phyloP scores from a whole-genome alignment of 164 flowering plant species.

The Protea cynaroides region DNA sequence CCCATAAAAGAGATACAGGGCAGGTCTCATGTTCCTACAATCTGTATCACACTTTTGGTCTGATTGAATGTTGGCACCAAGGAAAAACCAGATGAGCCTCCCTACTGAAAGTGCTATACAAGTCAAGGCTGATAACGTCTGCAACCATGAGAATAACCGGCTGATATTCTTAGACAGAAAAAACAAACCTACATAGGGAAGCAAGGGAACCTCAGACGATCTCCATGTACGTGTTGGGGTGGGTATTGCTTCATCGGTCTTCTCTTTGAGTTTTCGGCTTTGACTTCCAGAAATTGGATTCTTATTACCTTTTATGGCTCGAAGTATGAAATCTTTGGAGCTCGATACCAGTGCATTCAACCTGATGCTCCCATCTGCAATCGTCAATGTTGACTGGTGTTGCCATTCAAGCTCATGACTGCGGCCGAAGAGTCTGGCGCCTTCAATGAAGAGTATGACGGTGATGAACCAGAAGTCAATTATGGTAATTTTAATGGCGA shows the following conservation, averaged over 20 bases:
- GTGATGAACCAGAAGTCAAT: slow-evolving; percentile 90
- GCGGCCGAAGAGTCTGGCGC: slow-evolving; percentile 80
- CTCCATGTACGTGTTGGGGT: slow-evolving; percentile 52
- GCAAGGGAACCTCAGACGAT: slow-evolving; percentile 76
- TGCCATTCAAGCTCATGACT: slow-evolving; percentile 97
- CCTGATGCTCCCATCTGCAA: slow-evolving; percentile 66
- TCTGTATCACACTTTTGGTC: too few relatives aligned
- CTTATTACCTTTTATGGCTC: slow-evolving; percentile 17
- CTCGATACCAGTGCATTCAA: slow-evolving; percentile 55
- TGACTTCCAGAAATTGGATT: slow-evolving; percentile 13
- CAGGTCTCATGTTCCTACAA: slow-evolving; percentile 60
- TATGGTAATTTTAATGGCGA: slow-evolving; percentile 63
- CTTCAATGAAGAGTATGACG: slow-evolving; percentile 65
- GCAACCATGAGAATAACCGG: slow-evolving; percentile 80
- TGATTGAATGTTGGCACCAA: too few relatives aligned
- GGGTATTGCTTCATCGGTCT: slow-evolving; percentile 19
- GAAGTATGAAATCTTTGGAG: slow-evolving; percentile 31
- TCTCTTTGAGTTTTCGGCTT: slow-evolving; percentile 5
- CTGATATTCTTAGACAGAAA: slow-evolving; percentile 69
- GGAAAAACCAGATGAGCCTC: slow-evolving; percentile 57
- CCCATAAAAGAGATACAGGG: slow-evolving; percentile 71
- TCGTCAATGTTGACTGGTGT: slow-evolving; percentile 85
- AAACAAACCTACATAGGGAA: slow-evolving; percentile 70
- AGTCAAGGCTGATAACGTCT: slow-evolving; percentile 66
- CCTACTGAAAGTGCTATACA: slow-evolving; percentile 65